Evolutionary conservation across 2,329 filamentous ascomycete species (phyloP).

Genomic region (Microsporum audouinii): DNA sequence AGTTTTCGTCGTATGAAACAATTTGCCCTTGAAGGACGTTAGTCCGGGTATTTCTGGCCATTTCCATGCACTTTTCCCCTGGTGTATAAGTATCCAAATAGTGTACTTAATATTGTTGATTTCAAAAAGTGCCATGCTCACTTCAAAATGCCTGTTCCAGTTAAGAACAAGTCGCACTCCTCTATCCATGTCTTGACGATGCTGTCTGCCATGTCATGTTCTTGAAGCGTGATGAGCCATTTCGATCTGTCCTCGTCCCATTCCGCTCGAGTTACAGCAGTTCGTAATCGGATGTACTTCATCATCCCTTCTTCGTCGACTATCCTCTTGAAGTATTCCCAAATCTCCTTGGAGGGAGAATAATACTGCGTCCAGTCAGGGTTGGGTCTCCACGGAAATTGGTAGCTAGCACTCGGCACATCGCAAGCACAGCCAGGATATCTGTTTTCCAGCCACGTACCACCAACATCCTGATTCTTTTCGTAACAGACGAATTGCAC

Average conservation of each 20-base stretch:
- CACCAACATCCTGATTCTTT: slow-evolving; percentile 27
- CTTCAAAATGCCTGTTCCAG: slow-evolving; percentile 32
- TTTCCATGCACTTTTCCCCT: slow-evolving; percentile 23
- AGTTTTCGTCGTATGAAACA: slow-evolving; percentile 35
- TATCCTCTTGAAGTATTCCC: slow-evolving; percentile 53
- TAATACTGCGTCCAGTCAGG: slow-evolving; percentile 59
- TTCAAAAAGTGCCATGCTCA: slow-evolving; percentile 7
- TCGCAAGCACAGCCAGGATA: slow-evolving; percentile 59
- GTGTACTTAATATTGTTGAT: not conserved
- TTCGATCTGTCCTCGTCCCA: slow-evolving; percentile 40
- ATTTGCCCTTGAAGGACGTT: slow-evolving; percentile 35
- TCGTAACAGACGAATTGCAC: slow-evolving; percentile 20
- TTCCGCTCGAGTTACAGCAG: slow-evolving; percentile 43
- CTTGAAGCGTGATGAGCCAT: slow-evolving; percentile 24
- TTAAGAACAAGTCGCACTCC: slow-evolving; percentile 25
- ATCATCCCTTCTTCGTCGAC: slow-evolving; percentile 57
- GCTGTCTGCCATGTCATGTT: slow-evolving; percentile 13
- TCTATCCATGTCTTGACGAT: slow-evolving; percentile 20
- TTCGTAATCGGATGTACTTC: slow-evolving; percentile 44
- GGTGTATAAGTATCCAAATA: not conserved
- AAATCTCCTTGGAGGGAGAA: slow-evolving; percentile 55
- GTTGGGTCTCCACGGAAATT: slow-evolving; percentile 56
- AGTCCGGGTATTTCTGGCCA: slow-evolving; percentile 40
- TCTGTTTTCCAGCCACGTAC: slow-evolving; percentile 29
- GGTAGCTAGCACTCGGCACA: slow-evolving; percentile 59